Conservation (phyloP, 2,329 filamentous ascomycete species). For the Tolypocladium ovalisporum region DNA sequence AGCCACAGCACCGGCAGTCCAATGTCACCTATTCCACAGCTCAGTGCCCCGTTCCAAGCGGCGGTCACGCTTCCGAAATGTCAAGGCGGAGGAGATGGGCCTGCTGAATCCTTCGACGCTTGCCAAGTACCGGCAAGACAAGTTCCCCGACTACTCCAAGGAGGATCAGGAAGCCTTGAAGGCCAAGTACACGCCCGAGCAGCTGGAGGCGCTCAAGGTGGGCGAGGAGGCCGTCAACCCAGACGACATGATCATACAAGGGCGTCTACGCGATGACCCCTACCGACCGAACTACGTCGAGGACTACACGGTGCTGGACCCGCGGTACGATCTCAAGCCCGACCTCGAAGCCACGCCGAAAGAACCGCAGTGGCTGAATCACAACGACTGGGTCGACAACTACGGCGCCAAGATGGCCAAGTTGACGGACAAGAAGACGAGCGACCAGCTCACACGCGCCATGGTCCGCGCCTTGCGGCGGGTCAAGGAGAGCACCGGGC, state of each 20-base stretch:
- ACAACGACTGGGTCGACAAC: slow-evolving; percentile 48
- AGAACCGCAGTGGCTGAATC: slow-evolving; percentile 45
- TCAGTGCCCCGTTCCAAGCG: slow-evolving; percentile 34
- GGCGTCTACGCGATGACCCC: slow-evolving; percentile 58
- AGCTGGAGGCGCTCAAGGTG: slow-evolving; percentile 71
- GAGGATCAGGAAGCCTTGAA: slow-evolving; percentile 53
- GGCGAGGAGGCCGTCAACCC: slow-evolving; percentile 68
- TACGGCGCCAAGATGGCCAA: slow-evolving; percentile 37
- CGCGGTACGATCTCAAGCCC: slow-evolving; percentile 62
- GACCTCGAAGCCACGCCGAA: slow-evolving; percentile 36
- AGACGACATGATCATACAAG: slow-evolving; percentile 64
- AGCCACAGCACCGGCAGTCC: slow-evolving; percentile 13
- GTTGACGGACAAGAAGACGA: slow-evolving; percentile 30
- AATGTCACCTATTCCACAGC: slow-evolving; percentile 39
- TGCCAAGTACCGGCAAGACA: slow-evolving; percentile 31
- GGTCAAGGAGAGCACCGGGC: slow-evolving; percentile 29
- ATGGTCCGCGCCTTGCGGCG: slow-evolving; percentile 29
- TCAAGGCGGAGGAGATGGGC: slow-evolving; percentile 41
- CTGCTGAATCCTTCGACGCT: slow-evolving; percentile 32
- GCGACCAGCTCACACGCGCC: slow-evolving; percentile 28
- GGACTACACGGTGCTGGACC: slow-evolving; percentile 68
- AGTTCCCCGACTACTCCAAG: slow-evolving; percentile 54
- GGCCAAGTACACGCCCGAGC: slow-evolving; percentile 65
- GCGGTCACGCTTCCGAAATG: slow-evolving; percentile 40
- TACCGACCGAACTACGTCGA: slow-evolving; percentile 69